Evolutionary conservation across 352 stramenopile species (phyloP), one percentile per base, ranked within the genome.

Genomic region (Peronospora belbahrii): DNA sequence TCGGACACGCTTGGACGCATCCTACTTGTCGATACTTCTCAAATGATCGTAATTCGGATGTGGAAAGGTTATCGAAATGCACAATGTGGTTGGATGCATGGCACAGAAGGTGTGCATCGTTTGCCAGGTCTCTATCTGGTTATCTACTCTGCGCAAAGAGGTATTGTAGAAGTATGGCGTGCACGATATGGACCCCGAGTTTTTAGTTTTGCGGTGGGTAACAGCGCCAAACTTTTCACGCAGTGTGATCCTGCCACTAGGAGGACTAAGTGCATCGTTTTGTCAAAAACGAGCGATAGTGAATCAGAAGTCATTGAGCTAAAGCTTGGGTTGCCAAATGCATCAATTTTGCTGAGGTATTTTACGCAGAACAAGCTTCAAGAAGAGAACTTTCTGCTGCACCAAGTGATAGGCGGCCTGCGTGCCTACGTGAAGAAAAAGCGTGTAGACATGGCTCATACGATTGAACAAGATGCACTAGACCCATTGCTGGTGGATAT

Each of bases 21-120:
- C 53, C 28, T 89, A 34, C 52, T 93, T 23, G 59, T 93, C 2
- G 81, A 93, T 44, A 93, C 76, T 2, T 75, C 62, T 24, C 70
- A 76, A 23, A 90, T 93, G 81, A 62, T 83, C 19, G 52, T 90
- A 11, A 83, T 90, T 54, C 74, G 81, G 15, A 87, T 93, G 67
- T 93, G 81, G 81, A 93, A 93, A 64, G 81, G 81, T 6, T 93
- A 93, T 53, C 76, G 81, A 4, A 85, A 88, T 50, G 81, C 78
- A 1, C 81, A 93, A 42, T 77, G 63, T 14, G 81, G 70, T 0
- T 93, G 81, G 81, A 89, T 93, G 72, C 74, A 89, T 52, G 71
- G 72, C 9, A 55, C 37, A 0, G 75, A 87, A 74, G 71, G 71
- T 34, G 46, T 59, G 23, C 50, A 52, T 43, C 62, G 74, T 2